These are phyloP conservation scores for Pezicula rhizophila DNA, from an alignment of 2,329 filamentous ascomycete genomes.

Conservation along the genomic window DNA sequence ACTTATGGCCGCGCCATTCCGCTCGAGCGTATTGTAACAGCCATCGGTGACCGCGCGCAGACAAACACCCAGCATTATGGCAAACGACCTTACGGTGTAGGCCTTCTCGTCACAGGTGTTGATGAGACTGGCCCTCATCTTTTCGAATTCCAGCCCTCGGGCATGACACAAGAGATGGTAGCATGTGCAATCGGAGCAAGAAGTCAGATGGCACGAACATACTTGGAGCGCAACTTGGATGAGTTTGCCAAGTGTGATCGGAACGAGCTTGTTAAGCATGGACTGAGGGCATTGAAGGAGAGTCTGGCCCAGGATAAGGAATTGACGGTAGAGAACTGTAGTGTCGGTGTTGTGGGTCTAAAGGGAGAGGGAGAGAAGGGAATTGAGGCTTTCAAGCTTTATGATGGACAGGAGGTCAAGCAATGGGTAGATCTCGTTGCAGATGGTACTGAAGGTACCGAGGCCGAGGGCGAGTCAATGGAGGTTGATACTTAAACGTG, in stretches of 20 bases:
- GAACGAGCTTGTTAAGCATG: constrained; percentile 87
- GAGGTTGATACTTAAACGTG: constrained; percentile 34
- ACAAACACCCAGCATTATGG: constrained; percentile 97
- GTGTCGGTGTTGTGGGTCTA: constrained; percentile 74
- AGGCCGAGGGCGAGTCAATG: constrained; percentile 39
- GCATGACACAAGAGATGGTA: constrained; percentile 94
- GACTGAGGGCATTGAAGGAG: constrained; percentile 87
- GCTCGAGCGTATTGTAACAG: constrained; percentile 78
- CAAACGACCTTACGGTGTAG: constrained; percentile 92
- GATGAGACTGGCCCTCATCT: constrained; percentile 92
- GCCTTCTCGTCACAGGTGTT: constrained; percentile 84
- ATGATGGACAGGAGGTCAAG: constrained; percentile 81
- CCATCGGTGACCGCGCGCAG: constrained; percentile 95
- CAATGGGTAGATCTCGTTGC: constrained; percentile 74
- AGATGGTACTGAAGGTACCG: constrained; percentile 46
- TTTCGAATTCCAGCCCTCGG: constrained; percentile 96
- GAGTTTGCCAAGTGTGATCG: constrained; percentile 68
- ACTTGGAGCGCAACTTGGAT: constrained; percentile 88
- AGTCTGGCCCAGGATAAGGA: constrained; percentile 95
- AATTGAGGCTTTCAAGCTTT: constrained; percentile 80
- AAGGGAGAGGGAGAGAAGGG: constrained; percentile 43
- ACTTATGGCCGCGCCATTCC: constrained; percentile 94
- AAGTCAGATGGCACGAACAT: constrained; percentile 96
- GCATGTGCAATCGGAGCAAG: constrained; percentile 94
- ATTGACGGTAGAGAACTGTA: constrained; percentile 94